Conservation (phyloP, 768 basidiomycete species). For the Serendipita sp. region DNA sequence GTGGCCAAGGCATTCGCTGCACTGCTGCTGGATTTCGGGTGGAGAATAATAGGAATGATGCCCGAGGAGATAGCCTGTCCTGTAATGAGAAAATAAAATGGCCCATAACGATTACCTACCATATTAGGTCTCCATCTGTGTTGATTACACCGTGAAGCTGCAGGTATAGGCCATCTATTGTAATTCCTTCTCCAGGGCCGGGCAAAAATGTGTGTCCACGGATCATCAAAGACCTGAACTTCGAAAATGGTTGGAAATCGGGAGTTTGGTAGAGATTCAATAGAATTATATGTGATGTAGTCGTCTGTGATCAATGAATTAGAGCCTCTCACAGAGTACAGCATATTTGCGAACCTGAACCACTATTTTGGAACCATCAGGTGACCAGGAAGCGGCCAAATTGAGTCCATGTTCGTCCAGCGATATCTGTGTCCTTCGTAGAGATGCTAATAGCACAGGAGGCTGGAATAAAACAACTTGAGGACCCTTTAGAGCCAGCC, state of each 20-base stretch:
- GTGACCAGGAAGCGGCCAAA: constrained; percentile 57
- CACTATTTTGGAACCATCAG: constrained; percentile 62
- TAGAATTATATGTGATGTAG: constrained; percentile 62
- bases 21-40: constrained; percentile 58
- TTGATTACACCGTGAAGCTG: constrained; percentile 70
- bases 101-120: constrained; percentile 25
- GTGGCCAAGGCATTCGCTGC: constrained; percentile 75
- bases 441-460: constrained; percentile 31
- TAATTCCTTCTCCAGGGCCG: constrained; percentile 64
- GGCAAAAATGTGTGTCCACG: constrained; percentile 54
- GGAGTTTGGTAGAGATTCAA: constrained; percentile 44
- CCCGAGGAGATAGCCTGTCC: constrained; percentile 56
- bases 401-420: constrained; percentile 77
- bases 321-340: not conserved
- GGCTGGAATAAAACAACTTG: constrained; percentile 15
- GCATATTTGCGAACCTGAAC: constrained; percentile 41
- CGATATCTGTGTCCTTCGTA: constrained; percentile 62
- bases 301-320: constrained; percentile 35
- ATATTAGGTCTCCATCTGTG: constrained; percentile 56
- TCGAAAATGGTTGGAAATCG: constrained; percentile 36
- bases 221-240: constrained; percentile 27
- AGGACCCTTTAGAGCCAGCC: not conserved
- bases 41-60: constrained; percentile 52
- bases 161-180: constrained; percentile 48
- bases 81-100: constrained; percentile 1